Evolutionary conservation across 495 filamentous ascomycete species (phyloP), one percentile per base, ranked within the genome.

Genomic region (Symbiotaphrina buchneri): DNA sequence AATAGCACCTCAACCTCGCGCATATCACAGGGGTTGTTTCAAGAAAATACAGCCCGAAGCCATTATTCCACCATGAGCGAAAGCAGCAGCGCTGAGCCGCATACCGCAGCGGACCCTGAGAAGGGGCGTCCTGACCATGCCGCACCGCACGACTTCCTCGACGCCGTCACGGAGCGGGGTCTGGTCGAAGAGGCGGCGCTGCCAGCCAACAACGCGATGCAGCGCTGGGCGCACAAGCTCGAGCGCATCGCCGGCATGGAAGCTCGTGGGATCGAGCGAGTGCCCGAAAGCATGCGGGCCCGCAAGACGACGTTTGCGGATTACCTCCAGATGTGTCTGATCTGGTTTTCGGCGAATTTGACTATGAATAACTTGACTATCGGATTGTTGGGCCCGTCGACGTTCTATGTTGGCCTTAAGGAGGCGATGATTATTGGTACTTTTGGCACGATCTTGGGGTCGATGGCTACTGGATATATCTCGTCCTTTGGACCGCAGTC

Each of bases 311-410:
- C 63, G 18, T 51, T 68, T n/a, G n/a, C n/a, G n/a, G 69, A 65
- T 20, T 76, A 71, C 42, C 40, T 67, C 22, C 75, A 80, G 45
- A 57, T 71, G 4, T 63, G 62, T 21, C 40, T 78, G 27, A 49
- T 81, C 10, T 84, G 77, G 77, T 56, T 79, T 35, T 71, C 71
- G 1, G 62, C 80, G 51, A 84, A 84, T 43, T 55, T 80, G 21
- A 69, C 73, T 0, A 65, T 72, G 28, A 77, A 78, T 48, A 82
- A 82, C 46, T 64, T 80, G 33, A 74, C 74, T 0, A 55, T 78
- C 5, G 77, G 72, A 1, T 69, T 80, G 58, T 56, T 84, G 8
- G 76, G 71, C 0, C 71, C 74, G 10, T 54, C 62, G 1, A 58
- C 77, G 10, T 83, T 68, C 46, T 55, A 55, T 1, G 56, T 84